Base-by-base conservation (phyloP, 1,284 basidiomycete species). In the Trichosporon asahii region DNA sequence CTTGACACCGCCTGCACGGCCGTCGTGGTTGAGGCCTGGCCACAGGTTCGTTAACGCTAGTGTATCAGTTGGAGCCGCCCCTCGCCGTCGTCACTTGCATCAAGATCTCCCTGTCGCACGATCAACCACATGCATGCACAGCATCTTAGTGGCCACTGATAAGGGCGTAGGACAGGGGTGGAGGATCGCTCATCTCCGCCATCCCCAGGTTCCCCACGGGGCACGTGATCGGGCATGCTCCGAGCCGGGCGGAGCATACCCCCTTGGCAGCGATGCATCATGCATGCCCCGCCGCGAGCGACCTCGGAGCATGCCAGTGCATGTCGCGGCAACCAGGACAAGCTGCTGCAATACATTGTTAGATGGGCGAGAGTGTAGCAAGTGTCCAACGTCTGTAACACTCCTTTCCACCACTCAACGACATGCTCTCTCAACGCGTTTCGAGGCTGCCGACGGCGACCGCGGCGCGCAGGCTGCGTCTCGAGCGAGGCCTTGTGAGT, bases 381-480 rank as follows among this genome's bases (percentile, higher is more conserved):
- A 37, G 35, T 37, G 35, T 37, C 14, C 35, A n/a, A 11, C 23
- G 55, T 27, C 15, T n/a, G 64, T n/a, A 14, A 15, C 55, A 31
- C 44, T 29, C 18, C 40, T 12, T 31, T 21, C n/a, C 69, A 57
- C 64, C 64, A 68, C 70, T 55, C 66, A 29, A 2, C 65, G 31
- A 68, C 21, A 71, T 73, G 72, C 66, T 71, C 61, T 55, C 70
- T 11, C 70, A 70, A 55, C 68, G 72, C 61, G 68, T 64, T 23
- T 68, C 64, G 37, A 60, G 61, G 23, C 64, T 65, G 65, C 14
- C 55, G 27, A 21, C 27, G 40, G 60, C 70, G 33, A 53, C 49
- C n/a, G 35, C 46, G 31, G 65, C 68, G 68, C 25, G 57, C 33
- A 53, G 63, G 25, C 53, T 64, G 69, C 35, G 63, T n/a, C 37